Conservation (phyloP, 2,329 filamentous ascomycete genomes). For the Beauveria asiatica region DNA sequence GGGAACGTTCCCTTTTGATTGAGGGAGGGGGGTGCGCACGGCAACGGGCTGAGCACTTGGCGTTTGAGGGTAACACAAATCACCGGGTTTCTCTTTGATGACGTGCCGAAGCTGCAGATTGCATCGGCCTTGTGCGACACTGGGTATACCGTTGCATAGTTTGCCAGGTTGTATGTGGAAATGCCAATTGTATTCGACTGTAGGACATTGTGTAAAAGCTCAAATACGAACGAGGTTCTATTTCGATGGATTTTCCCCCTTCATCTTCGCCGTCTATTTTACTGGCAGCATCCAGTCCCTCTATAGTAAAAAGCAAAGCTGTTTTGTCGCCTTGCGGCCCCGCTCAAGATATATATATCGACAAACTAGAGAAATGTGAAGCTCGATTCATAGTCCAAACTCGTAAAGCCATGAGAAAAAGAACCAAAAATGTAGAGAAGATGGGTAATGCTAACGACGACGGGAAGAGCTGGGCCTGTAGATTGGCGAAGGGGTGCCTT, state of each 20-base stretch:
- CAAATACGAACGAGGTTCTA: neutral
- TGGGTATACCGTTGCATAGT: neutral
- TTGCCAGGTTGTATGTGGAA: neutral
- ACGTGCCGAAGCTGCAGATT: neutral
- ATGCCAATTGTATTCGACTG: neutral
- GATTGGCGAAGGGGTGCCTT: neutral
- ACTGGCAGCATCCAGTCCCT: neutral
- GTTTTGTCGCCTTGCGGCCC: neutral
- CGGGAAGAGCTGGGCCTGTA: neutral
- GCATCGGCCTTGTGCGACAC: neutral
- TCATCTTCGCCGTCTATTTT: neutral
- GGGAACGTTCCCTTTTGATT: neutral
- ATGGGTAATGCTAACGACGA: too few species aligned
- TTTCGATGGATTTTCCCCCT: neutral
- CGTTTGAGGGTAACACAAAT: constrained; percentile 6
- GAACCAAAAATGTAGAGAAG: too few species aligned
- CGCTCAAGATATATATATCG: constrained; percentile 1
- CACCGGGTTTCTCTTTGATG: neutral
- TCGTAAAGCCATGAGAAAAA: neutral
- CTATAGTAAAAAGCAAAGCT: neutral
- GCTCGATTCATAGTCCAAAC: neutral
- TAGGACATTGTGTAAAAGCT: neutral
- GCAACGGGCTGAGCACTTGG: neutral
- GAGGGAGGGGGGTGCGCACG: neutral
- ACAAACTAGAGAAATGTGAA: neutral